Base-by-base conservation (phyloP, 345 rosid species). In the Sisymbrium altissimum region DNA sequence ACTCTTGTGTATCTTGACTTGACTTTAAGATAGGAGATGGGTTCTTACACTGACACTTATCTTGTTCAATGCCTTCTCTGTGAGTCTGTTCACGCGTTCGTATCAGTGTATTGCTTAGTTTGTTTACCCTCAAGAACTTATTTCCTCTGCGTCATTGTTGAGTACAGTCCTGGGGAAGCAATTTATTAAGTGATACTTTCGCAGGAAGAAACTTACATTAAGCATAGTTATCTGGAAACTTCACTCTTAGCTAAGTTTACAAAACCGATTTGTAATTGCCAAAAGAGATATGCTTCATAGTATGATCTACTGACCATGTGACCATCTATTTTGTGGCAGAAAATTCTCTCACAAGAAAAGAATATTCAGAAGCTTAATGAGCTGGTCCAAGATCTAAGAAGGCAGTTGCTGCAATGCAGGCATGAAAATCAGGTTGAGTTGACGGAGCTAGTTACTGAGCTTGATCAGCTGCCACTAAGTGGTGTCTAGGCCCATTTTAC, bases 311-410 rank as follows among this genome's bases (percentile, higher is more conserved):
- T 41, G 11, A 19, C 50, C 4, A 27, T 30, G 12, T 21, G 21
- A 49, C 12, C 52, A 9, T 35, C 13, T 33, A 55, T 59, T 45
- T 41, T 65, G 30, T 50, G 72, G 75, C 83, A 89, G 95, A 86
- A 79, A 66, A 87, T 91, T 77, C 88, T 91, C 35, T 86, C 82
- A 43, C 95, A 88, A 73, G 97, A 91, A 75, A 87, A 79, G 66
- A 83, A 81, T 30, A 91, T 86, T 74, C 95, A 84, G 72, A 85
- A 84, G 75, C 88, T 91, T 56, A 84, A 86, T 29, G 88, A 81
- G 70, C 78, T 80, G 58, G 84, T 91, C 45, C 81, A 57, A 55
- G 85, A 63, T 75, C 92, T 88, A 64, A 79, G 64, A 27, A 81
- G 84, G 72, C 91, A 81, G 67, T 76, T 91, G 75, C 15, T 67